phyloP scores from a whole-genome alignment of 768 basidiomycete species.

The Glaciozyma antarctica region DNA sequence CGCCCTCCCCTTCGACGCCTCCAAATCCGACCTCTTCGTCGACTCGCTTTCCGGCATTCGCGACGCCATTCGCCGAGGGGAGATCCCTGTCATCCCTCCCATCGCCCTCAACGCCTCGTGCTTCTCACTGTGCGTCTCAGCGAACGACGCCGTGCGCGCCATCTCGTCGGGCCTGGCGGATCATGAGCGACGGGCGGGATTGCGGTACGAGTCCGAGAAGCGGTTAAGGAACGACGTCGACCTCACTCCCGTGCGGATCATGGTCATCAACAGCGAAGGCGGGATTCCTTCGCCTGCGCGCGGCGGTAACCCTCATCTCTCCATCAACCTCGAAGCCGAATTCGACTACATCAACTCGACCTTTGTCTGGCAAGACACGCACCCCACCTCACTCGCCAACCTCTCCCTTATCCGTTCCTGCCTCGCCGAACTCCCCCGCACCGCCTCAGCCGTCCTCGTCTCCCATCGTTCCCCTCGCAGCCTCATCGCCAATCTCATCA shows the following conservation, averaged over 20 bases:
- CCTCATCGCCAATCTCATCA: slow-evolving; percentile 92
- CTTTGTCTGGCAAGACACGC: slow-evolving; percentile 70
- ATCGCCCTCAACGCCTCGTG: slow-evolving; percentile 86
- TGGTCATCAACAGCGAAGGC: slow-evolving; percentile 95
- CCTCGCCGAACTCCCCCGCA: slow-evolving; percentile 79
- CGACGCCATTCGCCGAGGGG: slow-evolving; percentile 79
- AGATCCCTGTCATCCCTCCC: slow-evolving; percentile 91
- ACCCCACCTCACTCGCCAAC: slow-evolving; percentile 80
- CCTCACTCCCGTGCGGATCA: slow-evolving; percentile 84
- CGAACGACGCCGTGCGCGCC: slow-evolving; percentile 80
- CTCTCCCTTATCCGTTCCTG: slow-evolving; percentile 75
- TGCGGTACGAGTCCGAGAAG: slow-evolving; percentile 30
- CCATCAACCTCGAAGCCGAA: slow-evolving; percentile 87
- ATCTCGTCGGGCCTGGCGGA: slow-evolving; percentile 74
- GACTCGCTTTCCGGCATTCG: slow-evolving; percentile 74
- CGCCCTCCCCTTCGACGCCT: slow-evolving; percentile 50
- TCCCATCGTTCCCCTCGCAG: slow-evolving; percentile 92
- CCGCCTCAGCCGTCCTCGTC: slow-evolving; percentile 91
- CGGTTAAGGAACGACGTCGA: slow-evolving; percentile 47
- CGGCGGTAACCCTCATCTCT: slow-evolving; percentile 82
- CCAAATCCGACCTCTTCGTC: slow-evolving; percentile 51
- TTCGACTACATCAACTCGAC: slow-evolving; percentile 73
- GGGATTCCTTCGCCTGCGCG: slow-evolving; percentile 97
- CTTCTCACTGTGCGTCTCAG: slow-evolving; percentile 70
- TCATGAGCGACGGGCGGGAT: slow-evolving; percentile 37